phyloP scores from a whole-genome alignment of 495 filamentous ascomycete species.

The Aspergillus campestris region DNA sequence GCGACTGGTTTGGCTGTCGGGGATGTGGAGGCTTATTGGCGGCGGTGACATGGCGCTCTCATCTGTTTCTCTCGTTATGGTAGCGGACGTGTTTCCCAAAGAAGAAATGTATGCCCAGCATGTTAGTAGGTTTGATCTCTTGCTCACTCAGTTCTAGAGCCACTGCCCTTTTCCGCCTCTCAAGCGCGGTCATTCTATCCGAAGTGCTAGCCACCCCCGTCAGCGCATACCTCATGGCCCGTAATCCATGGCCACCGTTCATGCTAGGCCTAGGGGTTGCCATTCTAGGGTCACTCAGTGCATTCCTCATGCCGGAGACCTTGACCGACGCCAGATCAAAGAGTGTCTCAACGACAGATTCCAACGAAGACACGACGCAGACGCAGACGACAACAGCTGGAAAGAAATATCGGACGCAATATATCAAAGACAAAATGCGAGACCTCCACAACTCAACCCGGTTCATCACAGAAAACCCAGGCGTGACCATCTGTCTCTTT shows the following conservation, averaged over 20 bases:
- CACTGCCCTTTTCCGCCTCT: slow-evolving; percentile 20
- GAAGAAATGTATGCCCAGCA: slow-evolving; percentile 22
- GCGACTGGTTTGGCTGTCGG: slow-evolving; percentile 24
- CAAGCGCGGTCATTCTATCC: slow-evolving; percentile 12
- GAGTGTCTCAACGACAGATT: neutral
- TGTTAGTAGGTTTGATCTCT: neutral
- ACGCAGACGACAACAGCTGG: neutral
- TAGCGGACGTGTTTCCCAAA: slow-evolving; percentile 25
- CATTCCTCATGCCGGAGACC: slow-evolving; percentile 40
- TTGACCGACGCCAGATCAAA: slow-evolving; percentile 19
- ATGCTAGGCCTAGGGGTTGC: slow-evolving; percentile 18
- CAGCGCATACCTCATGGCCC: slow-evolving; percentile 25
- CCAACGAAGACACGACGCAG: slow-evolving; percentile 1
- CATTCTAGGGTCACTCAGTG: slow-evolving; percentile 15
- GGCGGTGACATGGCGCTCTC: slow-evolving; percentile 20
- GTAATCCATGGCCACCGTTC: slow-evolving; percentile 19
- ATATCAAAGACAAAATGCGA: slow-evolving; percentile 6
- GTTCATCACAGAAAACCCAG: slow-evolving; percentile 26
- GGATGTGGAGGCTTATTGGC: slow-evolving; percentile 19
- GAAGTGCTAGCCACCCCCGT: slow-evolving; percentile 25
- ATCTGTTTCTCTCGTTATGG: slow-evolving; percentile 18
- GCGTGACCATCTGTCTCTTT: slow-evolving; percentile 21
- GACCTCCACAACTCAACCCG: slow-evolving; percentile 20
- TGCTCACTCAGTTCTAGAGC: slow-evolving; percentile 13
- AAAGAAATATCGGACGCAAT: slow-evolving; percentile 8